Evolutionary conservation across 345 rosid genomes (phyloP).

Genomic region (Salix brachista): DNA sequence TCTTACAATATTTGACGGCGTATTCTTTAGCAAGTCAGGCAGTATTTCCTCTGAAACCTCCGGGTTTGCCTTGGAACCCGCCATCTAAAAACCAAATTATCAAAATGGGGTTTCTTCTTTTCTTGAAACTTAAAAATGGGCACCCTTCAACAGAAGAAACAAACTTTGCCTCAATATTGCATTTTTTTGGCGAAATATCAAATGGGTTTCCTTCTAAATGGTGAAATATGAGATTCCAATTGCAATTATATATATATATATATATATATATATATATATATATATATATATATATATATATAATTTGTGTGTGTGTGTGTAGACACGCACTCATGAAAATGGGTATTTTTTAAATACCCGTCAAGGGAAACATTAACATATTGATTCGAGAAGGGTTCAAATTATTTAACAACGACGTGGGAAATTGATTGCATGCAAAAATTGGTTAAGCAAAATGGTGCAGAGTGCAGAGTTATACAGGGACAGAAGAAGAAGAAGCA

Average conservation of each 20-base stretch:
- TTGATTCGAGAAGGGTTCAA: background rate
- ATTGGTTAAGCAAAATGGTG: background rate
- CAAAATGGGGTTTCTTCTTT: background rate
- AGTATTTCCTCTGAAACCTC: constrained; percentile 38
- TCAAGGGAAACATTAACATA: background rate
- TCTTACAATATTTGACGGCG: constrained; percentile 84
- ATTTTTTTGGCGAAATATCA: background rate
- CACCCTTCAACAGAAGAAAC: background rate
- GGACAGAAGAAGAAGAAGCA: background rate
- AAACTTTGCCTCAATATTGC: background rate
- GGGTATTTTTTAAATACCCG: background rate
- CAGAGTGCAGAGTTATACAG: background rate
- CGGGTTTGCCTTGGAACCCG: constrained; percentile 30
- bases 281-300: too few species aligned
- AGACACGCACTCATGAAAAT: background rate
- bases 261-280: too few species aligned
- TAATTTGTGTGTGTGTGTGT: too few species aligned
- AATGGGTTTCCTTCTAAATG: background rate
- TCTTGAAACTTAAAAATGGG: background rate
- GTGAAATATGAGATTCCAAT: background rate
- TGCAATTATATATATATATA: background rate
- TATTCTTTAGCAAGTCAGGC: constrained; percentile 82
- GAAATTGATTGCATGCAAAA: background rate
- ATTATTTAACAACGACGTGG: background rate
- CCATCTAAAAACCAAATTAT: constrained; percentile 29